phyloP scores from a whole-genome alignment of 2,329 filamentous ascomycete genomes.

The Diaporthe australafricana region DNA sequence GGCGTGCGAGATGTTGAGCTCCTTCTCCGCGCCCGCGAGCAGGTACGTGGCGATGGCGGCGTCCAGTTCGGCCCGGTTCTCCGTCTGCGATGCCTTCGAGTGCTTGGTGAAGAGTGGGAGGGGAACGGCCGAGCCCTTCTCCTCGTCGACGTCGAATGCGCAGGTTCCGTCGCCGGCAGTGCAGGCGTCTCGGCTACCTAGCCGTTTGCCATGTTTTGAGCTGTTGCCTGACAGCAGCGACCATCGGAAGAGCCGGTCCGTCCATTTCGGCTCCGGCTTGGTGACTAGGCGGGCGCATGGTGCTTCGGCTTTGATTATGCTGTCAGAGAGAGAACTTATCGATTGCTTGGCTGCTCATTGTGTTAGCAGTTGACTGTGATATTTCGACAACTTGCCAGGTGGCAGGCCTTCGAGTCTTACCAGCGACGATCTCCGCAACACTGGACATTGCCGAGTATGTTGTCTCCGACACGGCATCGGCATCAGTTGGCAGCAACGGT shows the following conservation, averaged over 20 bases:
- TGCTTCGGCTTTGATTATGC: constrained; percentile 34
- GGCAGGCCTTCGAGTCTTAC: background rate
- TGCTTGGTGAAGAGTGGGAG: background rate
- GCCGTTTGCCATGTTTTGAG: background rate
- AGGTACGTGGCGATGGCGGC: constrained; percentile 56
- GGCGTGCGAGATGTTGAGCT: constrained; percentile 58
- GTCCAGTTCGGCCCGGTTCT: constrained; percentile 47
- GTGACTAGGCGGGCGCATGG: constrained; percentile 29
- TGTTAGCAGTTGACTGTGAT: background rate
- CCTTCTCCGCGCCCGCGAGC: constrained; percentile 54
- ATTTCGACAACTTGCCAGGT: background rate
- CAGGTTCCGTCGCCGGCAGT: constrained; percentile 1
- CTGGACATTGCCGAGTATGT: background rate
- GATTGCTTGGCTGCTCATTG: constrained; percentile 26
- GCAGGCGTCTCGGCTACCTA: background rate
- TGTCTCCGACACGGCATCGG: background rate
- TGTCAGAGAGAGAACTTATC: constrained; percentile 32
- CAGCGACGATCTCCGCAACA: constrained; percentile 1
- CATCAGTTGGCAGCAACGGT: background rate
- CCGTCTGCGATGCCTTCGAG: constrained; percentile 7
- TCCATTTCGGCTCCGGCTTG: constrained; percentile 28
- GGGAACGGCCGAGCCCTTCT: constrained; percentile 16
- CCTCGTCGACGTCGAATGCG: constrained; percentile 14
- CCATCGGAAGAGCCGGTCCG: constrained; percentile 2
- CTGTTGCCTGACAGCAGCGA: background rate